Evolutionary conservation across 768 basidiomycete genomes (phyloP), one percentile per base, ranked within the genome.

Genomic region (Termitomyces titanicus): DNA sequence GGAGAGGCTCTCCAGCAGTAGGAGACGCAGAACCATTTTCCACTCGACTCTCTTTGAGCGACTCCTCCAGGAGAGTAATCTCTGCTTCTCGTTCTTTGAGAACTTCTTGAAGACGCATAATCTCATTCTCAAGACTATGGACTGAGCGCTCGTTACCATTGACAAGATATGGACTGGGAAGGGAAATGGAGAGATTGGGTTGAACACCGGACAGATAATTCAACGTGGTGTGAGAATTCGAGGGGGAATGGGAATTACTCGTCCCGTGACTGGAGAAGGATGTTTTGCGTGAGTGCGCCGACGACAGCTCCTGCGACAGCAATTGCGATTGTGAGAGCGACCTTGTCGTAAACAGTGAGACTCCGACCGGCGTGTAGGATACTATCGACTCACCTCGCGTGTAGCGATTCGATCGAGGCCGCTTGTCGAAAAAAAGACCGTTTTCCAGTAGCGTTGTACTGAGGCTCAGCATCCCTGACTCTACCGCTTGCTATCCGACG

Each of bases 221-320:
- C 37, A 54, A 34, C 15, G 56, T 35, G 27, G 76, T 72, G 56
- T 83, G 79, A 10, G 88, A 87, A 55, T 79, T 79, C 15, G 85
- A 85, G n/a, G 82, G 73, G 15, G 79, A 81, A 63, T 80, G 78
- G 20, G 75, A 74, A 60, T 82, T 84, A 84, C 80, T 82, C 58
- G 85, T 86, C 64, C 80, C 82, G 70, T 86, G 80, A 68, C 87
- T 88, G 62, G 89, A 92, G 62, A 81, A 82, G 54, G 91, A 92
- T 64, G 79, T 76, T 76, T 88, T 88, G 81, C 89, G 89, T 76
- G 85, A 90, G 67, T 86, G 88, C 74, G 75, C 89, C 78, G 87
- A 93, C 63, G 86, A 93, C 61, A 93, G 82, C 81, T 92, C 94
- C 94, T 98, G 94, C 78, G 94, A 95, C 64, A 96, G 86, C 80